A percentile compares a stretch with the other conserved stretches of the same genome.
Conservation (phyloP, 495 filamentous ascomycete species). For the Tricharina praecox region DNA sequence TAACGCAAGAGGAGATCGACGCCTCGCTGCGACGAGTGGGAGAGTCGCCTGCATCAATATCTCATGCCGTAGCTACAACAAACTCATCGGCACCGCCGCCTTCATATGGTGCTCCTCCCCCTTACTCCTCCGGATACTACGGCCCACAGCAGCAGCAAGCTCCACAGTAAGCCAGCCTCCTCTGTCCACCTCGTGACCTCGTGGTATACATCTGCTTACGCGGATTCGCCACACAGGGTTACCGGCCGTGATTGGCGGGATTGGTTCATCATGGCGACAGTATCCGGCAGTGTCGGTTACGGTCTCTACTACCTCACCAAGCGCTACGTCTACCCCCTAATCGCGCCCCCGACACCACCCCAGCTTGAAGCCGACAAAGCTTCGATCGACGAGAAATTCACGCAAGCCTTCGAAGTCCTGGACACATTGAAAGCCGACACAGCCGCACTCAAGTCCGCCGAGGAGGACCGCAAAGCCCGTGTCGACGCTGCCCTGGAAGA, state of each 20-base stretch:
- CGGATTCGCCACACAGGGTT: slow-evolving; percentile 25
- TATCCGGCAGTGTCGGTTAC: slow-evolving; percentile 46
- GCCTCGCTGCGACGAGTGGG: slow-evolving; percentile 59
- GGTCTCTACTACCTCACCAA: slow-evolving; percentile 58
- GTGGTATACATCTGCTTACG: too few species aligned
- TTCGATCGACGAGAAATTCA: slow-evolving; percentile 77
- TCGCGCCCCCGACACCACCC: slow-evolving; percentile 82
- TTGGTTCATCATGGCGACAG: slow-evolving; percentile 64
- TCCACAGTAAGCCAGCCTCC: background rate
- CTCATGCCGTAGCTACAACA: slow-evolving; percentile 12
- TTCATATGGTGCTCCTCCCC: too few species aligned
- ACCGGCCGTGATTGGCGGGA: slow-evolving; percentile 90
- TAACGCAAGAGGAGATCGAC: slow-evolving; percentile 89
- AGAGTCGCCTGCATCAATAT: slow-evolving; percentile 31
- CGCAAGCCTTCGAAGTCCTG: slow-evolving; percentile 73
- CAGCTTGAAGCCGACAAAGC: slow-evolving; percentile 87
- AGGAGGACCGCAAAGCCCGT: slow-evolving; percentile 66
- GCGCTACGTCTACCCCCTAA: slow-evolving; percentile 80
- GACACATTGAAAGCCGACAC: slow-evolving; percentile 88
- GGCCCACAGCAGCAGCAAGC: slow-evolving; percentile 39
- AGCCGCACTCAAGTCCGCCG: slow-evolving; percentile 63
- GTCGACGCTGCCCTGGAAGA: slow-evolving; percentile 69
- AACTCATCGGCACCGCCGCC: slow-evolving; percentile 30
- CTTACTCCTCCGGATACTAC: slow-evolving; percentile 49
- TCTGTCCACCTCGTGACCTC: slow-evolving; percentile 6